These are phyloP conservation scores for Hibiscus syriacus DNA, from an alignment of 345 rosid genomes.

Conservation along the genomic window DNA sequence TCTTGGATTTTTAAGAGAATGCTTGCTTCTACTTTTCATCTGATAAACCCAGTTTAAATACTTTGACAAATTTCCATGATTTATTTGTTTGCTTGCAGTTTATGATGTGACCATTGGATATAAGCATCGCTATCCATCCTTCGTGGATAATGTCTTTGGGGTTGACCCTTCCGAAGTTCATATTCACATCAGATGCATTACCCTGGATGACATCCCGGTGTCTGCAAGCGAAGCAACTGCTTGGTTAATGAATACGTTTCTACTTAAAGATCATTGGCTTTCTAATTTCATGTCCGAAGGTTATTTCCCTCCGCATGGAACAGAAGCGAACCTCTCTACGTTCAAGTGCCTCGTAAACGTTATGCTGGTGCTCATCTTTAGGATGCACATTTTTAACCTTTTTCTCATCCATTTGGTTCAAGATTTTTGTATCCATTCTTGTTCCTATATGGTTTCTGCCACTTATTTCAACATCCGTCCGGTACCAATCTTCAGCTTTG, in stretches of 20 bases:
- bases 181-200: too few relatives aligned
- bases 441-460: slow-evolving; percentile 61
- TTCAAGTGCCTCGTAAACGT: too few relatives aligned
- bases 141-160: too few relatives aligned
- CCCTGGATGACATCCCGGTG: too few relatives aligned
- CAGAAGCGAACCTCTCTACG: slow-evolving; percentile 54
- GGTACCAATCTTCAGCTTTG: slow-evolving; percentile 24
- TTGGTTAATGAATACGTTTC: slow-evolving; percentile 62
- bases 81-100: slow-evolving; percentile 36
- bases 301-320: slow-evolving; percentile 52
- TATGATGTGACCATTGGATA: slow-evolving; percentile 80
- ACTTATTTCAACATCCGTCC: slow-evolving; percentile 66
- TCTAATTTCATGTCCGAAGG: slow-evolving; percentile 51
- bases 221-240: slow-evolving; percentile 41
- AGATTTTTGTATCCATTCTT: slow-evolving; percentile 50
- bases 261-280: slow-evolving; percentile 57
- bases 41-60: neutral
- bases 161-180: too few relatives aligned
- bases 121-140: too few relatives aligned
- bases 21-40: neutral
- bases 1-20: neutral
- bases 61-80: neutral
- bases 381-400: too few relatives aligned
- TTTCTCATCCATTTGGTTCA: slow-evolving; percentile 66
- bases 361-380: too few relatives aligned